Evolutionary conservation across 495 filamentous ascomycete genomes (phyloP).

Genomic region (Rhizodiscina lignyota): DNA sequence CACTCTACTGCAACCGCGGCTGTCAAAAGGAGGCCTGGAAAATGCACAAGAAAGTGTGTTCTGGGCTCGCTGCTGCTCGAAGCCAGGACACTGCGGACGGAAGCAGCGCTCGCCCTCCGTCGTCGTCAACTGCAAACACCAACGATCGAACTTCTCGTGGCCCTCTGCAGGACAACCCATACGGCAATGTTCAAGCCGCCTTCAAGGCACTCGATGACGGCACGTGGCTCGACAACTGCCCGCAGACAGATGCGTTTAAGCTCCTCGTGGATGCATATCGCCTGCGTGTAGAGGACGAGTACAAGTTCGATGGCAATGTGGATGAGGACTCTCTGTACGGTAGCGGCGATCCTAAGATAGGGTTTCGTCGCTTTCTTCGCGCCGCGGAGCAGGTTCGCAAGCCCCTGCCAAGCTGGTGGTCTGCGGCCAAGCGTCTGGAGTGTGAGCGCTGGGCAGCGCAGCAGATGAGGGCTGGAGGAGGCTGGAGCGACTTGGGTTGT

Average conservation of each 20-base stretch:
- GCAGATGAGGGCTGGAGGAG: conserved; percentile 9
- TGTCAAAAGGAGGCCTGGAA: not conserved
- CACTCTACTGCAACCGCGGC: not conserved
- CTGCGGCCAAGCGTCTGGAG: conserved; percentile 9
- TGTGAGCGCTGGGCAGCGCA: conserved; percentile 14
- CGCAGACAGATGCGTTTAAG: conserved; percentile 25
- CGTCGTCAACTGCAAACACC: too few species aligned
- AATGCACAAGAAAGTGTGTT: not conserved
- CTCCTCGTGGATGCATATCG: conserved; percentile 33
- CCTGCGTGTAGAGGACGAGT: conserved; percentile 26
- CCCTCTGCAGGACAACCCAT: not conserved
- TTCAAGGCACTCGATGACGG: conserved; percentile 12
- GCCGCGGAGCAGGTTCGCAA: conserved; percentile 9
- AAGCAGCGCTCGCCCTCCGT: too few species aligned
- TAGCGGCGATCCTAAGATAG: conserved; percentile 6
- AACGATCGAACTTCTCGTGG: not conserved
- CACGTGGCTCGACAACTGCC: conserved; percentile 23
- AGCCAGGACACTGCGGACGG: too few species aligned
- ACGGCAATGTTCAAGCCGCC: conserved; percentile 6
- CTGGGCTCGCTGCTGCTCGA: too few species aligned
- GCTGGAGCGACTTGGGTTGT: conserved; percentile 12
- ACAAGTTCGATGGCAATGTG: conserved; percentile 11
- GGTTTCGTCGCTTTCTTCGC: conserved; percentile 15
- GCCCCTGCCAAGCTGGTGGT: conserved; percentile 30
- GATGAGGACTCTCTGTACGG: conserved; percentile 16